Evolutionary conservation across 139 green algal species (phyloP), one percentile per base, ranked within the genome.

Genomic region (Chlamydomonas incerta): DNA sequence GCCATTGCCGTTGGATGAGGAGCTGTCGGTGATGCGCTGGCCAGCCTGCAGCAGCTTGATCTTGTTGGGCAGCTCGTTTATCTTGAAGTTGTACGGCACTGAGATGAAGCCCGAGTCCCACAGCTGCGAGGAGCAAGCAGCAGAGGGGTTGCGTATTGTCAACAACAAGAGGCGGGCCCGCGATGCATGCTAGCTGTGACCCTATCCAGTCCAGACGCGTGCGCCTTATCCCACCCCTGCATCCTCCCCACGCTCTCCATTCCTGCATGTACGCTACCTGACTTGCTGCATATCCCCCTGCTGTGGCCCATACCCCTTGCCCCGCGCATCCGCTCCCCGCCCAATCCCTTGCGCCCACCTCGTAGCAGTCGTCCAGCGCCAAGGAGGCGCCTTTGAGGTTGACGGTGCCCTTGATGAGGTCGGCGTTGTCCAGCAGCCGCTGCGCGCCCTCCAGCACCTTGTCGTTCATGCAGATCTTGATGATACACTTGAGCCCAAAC

Each of bases 91-190:
- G 88, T 96, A 96, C 23, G 96, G 96, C 52, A 99, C 96, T 26
- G 95, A 98, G 58, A 99, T 96, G 87, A 98, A 97, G 35, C 96
- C 96, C 31, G 90, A 96, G 80, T 97, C 96, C 96, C 96, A 98
- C 29, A 95, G 76, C 89, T 93, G 90, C 58, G 81, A 6, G 26
- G 26, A 2, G 62, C 13, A 33, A 34, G 3, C 18, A 33, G 62
- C 26, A 3, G 62, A 6, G 3, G 26, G 26, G n/a, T n/a, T n/a
- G n/a, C n/a, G n/a, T n/a, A n/a, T n/a, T n/a, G n/a, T n/a, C n/a
- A n/a, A n/a, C n/a, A n/a, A n/a, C n/a, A n/a, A n/a, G n/a, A n/a
- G n/a, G n/a, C n/a, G n/a, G n/a, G n/a, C n/a, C n/a, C n/a, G n/a
- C n/a, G n/a, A n/a, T n/a, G n/a, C n/a, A n/a, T n/a, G n/a, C n/a